Percentiles rank a stretch among this genome's conserved stretches.
These are phyloP conservation scores for Knufia petricola DNA, from an alignment of 2,329 filamentous ascomycete genomes.

Conservation along the genomic window DNA sequence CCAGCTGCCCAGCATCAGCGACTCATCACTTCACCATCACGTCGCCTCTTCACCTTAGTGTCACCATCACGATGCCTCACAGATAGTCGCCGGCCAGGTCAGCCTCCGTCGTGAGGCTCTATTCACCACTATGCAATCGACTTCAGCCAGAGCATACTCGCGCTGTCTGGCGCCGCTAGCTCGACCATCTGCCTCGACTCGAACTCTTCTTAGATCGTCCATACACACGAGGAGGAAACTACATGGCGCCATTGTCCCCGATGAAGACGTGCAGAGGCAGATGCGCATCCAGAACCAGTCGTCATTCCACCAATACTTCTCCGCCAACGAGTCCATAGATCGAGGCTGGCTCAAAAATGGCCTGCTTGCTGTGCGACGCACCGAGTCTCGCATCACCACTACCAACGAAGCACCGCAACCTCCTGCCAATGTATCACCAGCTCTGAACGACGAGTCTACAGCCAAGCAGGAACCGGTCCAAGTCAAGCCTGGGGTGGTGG, in stretches of 20 bases:
- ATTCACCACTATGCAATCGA: slow-evolving; percentile 2
- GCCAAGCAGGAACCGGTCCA: background rate
- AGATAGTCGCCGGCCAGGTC: background rate
- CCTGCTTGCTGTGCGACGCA: slow-evolving; percentile 19
- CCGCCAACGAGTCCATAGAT: slow-evolving; percentile 22
- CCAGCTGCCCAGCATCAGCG: too few species aligned
- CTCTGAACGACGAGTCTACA: background rate
- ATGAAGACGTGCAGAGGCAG: slow-evolving; percentile 7
- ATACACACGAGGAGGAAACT: slow-evolving; percentile 18
- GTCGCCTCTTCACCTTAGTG: background rate
- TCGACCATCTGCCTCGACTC: slow-evolving; percentile 9
- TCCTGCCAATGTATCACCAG: slow-evolving; percentile 5
- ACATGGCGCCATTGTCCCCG: slow-evolving; percentile 13
- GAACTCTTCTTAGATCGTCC: slow-evolving; percentile 14
- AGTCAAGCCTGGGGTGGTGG: background rate
- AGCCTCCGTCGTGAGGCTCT: background rate
- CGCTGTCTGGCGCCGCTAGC: slow-evolving; percentile 11
- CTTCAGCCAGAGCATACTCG: slow-evolving; percentile 3
- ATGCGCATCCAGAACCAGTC: slow-evolving; percentile 12
- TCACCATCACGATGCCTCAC: background rate
- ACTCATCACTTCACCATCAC: too few species aligned
- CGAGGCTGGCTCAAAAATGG: slow-evolving; percentile 22
- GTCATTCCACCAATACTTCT: slow-evolving; percentile 23
- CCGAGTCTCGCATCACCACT: background rate
- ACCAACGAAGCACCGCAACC: slow-evolving; percentile 1